Evolutionary conservation across 495 filamentous ascomycete species (phyloP), one percentile per base, ranked within the genome.

Genomic region (Aspergillus asperescens): DNA sequence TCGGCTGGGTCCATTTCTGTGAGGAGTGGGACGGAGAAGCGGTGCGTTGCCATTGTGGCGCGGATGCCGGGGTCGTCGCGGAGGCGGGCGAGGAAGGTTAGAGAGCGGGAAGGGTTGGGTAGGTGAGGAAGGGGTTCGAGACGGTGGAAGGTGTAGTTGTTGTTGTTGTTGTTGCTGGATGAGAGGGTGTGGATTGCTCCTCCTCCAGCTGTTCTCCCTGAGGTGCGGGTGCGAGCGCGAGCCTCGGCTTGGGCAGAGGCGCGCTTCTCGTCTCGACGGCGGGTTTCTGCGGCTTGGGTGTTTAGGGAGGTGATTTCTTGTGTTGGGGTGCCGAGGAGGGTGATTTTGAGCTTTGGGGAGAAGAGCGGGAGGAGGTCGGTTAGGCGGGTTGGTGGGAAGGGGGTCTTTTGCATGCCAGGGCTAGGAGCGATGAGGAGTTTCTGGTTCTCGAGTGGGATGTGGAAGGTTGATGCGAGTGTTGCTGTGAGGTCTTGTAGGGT

Each of bases 1-100:
- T 83, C 78, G 0, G 82, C 71, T 1, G 93, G 93, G 59, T 97
- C 84, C 92, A 98, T 97, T 68, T 98, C 93, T 4, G 90, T 95
- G 3, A 98, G 76, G 15, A 96, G 66, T 0, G 83, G 83, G n/a
- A 98, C 93, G 40, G 78, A 80, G 75, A 93, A 96, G 38, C 82
- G 79, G 72, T 96, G 90, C 50, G 81, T 81, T 8, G 77, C 68
- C 93, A 98, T 98, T 13, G 83, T 77, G 20, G 82, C 70, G 51
- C 81, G 81, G 70, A 98, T 93, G 32, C 93, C 93, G 0, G 89
- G 82, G 74, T 98, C 93, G 50, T 81, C 76, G 56, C 81, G 80
- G 5, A 98, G 77, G 0, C 88, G 82, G 58, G 85, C 73, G 25
- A 98, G 83, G 68, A 90, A 93, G n/a, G 72, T 62, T 2, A 81